Percentiles rank a stretch among this genome's conserved stretches.
Conservation (phyloP, 139 green algal genomes). For the Asterochloris sp. region DNA sequence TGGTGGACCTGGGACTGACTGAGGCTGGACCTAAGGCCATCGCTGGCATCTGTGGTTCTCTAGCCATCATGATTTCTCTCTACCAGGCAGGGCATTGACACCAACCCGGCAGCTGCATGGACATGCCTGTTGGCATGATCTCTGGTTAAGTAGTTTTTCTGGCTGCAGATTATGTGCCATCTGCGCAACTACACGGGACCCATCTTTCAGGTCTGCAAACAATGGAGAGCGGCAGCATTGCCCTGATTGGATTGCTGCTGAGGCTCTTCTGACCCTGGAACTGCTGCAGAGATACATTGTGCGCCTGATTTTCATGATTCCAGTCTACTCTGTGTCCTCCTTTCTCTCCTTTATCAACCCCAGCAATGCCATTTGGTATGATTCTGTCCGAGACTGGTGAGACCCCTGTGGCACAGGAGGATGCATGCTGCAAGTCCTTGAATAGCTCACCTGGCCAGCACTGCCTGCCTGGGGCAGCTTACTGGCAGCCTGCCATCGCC, state of each 20-base stretch:
- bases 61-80: too few relatives aligned
- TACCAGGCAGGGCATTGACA: too few relatives aligned
- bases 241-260: not conserved
- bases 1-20: too few relatives aligned
- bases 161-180: conserved; percentile 83
- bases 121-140: too few relatives aligned
- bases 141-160: too few relatives aligned
- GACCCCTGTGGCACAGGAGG: not conserved
- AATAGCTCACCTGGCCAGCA: too few relatives aligned
- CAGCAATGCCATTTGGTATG: conserved; percentile 81
- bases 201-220: conserved; percentile 65
- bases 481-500: not conserved
- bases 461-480: not conserved
- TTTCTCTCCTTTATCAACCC: conserved; percentile 72
- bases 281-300: conserved; percentile 91
- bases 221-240: not conserved
- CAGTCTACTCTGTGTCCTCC: conserved; percentile 84
- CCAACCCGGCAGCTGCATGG: too few relatives aligned
- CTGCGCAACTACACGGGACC: conserved; percentile 91
- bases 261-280: not conserved
- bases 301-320: conserved; percentile 97
- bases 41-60: too few relatives aligned
- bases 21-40: too few relatives aligned
- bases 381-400: conserved; percentile 86
- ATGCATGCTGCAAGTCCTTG: not conserved